A percentile compares a stretch with the other conserved stretches of the same genome.
Conservation (phyloP, 148 eudicot genomes). For the Cornus florida region DNA sequence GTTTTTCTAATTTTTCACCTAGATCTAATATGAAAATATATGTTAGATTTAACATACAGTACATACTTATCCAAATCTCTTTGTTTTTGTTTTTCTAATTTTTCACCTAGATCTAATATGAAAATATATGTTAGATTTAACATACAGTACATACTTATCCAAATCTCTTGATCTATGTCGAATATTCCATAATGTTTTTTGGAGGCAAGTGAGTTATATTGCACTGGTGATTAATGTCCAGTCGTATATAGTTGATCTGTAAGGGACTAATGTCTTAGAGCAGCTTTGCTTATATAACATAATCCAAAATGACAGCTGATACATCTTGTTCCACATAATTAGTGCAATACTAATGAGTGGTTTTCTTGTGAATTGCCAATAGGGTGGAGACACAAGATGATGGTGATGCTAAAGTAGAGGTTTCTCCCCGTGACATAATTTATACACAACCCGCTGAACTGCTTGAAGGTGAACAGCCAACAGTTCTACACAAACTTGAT, state of each 20-base stretch:
- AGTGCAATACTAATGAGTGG: constrained; percentile 5
- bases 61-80: too few species aligned
- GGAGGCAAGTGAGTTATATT: background rate
- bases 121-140: too few species aligned
- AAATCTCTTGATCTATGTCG: too few species aligned
- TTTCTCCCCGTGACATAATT: constrained; percentile 91
- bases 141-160: too few species aligned
- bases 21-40: too few species aligned
- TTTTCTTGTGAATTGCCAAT: constrained; percentile 15
- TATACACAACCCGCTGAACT: constrained; percentile 84
- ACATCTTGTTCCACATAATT: background rate
- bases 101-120: too few species aligned
- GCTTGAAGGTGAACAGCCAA: constrained; percentile 59
- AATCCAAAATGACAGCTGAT: background rate
- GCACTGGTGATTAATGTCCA: background rate
- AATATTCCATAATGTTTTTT: too few species aligned
- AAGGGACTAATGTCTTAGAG: background rate
- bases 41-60: too few species aligned
- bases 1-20: too few species aligned
- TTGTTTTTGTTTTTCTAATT: too few species aligned
- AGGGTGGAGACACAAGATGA: constrained; percentile 99
- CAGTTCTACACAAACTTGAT: constrained; percentile 82
- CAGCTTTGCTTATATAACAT: constrained; percentile 2
- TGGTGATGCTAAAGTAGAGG: constrained; percentile 95
- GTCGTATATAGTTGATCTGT: background rate